These are phyloP conservation scores for Aspergillus luchuensis DNA, from an alignment of 2,329 filamentous ascomycete genomes.

Conservation along the genomic window DNA sequence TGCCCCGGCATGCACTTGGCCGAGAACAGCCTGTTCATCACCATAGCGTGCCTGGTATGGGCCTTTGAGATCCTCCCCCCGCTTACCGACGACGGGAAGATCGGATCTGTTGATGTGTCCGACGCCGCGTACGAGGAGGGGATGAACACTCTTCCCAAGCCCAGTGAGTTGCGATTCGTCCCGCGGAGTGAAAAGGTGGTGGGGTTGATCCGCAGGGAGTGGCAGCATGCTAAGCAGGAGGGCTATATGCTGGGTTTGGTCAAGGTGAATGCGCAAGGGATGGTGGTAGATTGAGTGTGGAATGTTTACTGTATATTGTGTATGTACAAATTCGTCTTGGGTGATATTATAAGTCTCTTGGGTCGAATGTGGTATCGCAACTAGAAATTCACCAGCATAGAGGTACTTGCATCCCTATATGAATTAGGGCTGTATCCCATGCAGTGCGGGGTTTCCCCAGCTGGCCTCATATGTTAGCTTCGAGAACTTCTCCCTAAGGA, in stretches of 20 bases:
- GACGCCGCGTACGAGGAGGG: not conserved
- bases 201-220: not conserved
- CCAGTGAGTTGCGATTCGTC: not conserved
- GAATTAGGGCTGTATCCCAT: too few relatives aligned
- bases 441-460: too few relatives aligned
- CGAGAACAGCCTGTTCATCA: constrained; percentile 52
- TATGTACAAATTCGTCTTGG: too few relatives aligned
- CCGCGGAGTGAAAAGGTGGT: not conserved
- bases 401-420: too few relatives aligned
- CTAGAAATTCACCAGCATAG: too few relatives aligned
- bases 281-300: too few relatives aligned
- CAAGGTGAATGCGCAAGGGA: too few relatives aligned
- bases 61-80: constrained; percentile 32
- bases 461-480: too few relatives aligned
- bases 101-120: not conserved
- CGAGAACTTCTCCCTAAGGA: too few relatives aligned
- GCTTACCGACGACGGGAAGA: not conserved
- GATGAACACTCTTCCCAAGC: not conserved
- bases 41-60: constrained; percentile 56
- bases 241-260: not conserved
- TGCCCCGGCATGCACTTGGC: constrained; percentile 52
- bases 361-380: too few relatives aligned
- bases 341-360: too few relatives aligned
- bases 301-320: too few relatives aligned
- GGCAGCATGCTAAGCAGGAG: not conserved